These are phyloP conservation scores for Fomitopsis serialis DNA, from an alignment of 768 basidiomycete genomes.

Conservation along the genomic window DNA sequence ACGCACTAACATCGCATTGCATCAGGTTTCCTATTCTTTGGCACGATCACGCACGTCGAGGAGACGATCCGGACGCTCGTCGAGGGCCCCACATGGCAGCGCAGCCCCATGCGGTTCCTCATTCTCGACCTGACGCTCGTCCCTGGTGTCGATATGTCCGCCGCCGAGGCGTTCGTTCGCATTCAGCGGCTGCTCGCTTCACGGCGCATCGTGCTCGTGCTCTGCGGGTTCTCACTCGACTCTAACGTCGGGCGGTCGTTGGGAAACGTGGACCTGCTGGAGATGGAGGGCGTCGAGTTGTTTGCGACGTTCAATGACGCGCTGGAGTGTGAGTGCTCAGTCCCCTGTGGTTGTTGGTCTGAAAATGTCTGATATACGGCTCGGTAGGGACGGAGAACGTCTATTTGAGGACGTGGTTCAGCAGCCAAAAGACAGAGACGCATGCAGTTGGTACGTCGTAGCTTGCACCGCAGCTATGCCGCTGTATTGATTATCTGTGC, in stretches of 20 bases:
- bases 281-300: conserved; percentile 72
- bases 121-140: conserved; percentile 85
- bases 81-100: conserved; percentile 62
- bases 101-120: conserved; percentile 82
- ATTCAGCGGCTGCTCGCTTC: conserved; percentile 76
- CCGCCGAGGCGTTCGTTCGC: conserved; percentile 92
- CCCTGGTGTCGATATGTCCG: conserved; percentile 88
- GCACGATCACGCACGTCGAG: conserved; percentile 89
- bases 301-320: conserved; percentile 84
- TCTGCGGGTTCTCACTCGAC: conserved; percentile 74
- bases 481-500: conserved; percentile 3
- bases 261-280: conserved; percentile 72
- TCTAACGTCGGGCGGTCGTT: conserved; percentile 69
- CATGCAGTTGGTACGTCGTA: conserved; percentile 36
- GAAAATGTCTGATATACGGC: background rate
- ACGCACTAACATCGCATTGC: background rate
- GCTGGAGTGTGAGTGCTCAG: conserved; percentile 70
- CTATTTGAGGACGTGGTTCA: conserved; percentile 79
- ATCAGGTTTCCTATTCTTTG: conserved; percentile 82
- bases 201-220: conserved; percentile 77
- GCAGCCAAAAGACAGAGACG: conserved; percentile 54
- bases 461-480: conserved; percentile 3
- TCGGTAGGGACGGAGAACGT: conserved; percentile 88
- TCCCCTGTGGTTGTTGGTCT: background rate
- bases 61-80: conserved; percentile 76